Percentiles rank a stretch among this genome's conserved stretches.
Conservation (phyloP, 352 stramenopile genomes). For the Phytophthora rubi region DNA sequence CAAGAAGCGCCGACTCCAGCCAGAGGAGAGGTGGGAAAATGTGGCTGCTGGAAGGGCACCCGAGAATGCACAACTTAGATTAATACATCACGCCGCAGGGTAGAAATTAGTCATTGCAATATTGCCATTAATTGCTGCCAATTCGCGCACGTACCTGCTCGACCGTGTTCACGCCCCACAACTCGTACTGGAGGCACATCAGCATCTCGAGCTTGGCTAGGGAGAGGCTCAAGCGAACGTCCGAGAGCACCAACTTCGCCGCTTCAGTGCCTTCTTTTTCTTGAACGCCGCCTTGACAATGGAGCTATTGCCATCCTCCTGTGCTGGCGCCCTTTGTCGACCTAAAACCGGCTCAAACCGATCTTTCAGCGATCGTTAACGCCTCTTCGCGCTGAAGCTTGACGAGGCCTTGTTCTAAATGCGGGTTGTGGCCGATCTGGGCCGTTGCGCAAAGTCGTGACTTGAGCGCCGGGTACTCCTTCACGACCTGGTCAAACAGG, state of each 20-base stretch:
- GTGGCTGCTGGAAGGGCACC: no score
- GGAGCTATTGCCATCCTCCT: no score
- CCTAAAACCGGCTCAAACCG: no score
- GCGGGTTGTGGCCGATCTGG: no score
- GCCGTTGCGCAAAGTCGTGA: no score
- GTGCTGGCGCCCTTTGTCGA: no score
- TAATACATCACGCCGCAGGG: background rate
- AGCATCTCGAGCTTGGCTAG: background rate
- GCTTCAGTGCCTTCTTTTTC: background rate
- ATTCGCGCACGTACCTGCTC: background rate
- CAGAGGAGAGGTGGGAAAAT: no score
- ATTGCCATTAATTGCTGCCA: background rate
- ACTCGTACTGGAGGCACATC: background rate
- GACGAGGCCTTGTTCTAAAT: no score
- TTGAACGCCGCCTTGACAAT: background rate
- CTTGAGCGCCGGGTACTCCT: conserved; percentile 4
- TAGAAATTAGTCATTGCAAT: background rate
- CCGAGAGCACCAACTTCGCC: background rate
- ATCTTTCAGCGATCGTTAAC: no score
- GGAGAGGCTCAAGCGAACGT: background rate
- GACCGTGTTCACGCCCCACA: background rate
- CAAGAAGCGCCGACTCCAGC: no score
- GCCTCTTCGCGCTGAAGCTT: no score
- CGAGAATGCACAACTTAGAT: background rate
- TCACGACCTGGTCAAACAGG: background rate